Evolutionary conservation across 2,329 filamentous ascomycete species (phyloP).

Genomic region (Neofusicoccum sp.): DNA sequence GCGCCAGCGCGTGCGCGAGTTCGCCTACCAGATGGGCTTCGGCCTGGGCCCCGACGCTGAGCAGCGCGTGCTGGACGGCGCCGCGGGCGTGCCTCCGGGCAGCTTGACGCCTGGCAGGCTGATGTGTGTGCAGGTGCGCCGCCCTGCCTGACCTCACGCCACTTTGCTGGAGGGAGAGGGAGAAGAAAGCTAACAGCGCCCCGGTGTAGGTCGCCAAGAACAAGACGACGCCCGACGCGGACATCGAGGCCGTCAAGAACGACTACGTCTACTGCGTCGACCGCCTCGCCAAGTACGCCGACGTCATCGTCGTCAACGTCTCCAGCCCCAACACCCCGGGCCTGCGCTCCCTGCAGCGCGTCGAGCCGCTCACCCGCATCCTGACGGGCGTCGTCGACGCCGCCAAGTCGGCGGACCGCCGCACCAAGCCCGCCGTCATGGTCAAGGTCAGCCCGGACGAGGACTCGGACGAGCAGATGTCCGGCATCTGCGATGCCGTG

Average conservation of each 20-base stretch:
- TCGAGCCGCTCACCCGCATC: slow-evolving; percentile 79
- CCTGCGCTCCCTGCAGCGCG: slow-evolving; percentile 81
- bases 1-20: slow-evolving; percentile 75
- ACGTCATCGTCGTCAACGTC: slow-evolving; percentile 97
- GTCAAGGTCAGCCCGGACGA: slow-evolving; percentile 98
- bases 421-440: slow-evolving; percentile 81
- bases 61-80: slow-evolving; percentile 73
- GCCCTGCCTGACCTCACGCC: slow-evolving; percentile 11
- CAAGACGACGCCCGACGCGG: slow-evolving; percentile 82
- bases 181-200: slow-evolving; percentile 3
- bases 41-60: slow-evolving; percentile 66
- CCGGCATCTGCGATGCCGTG: slow-evolving; percentile 85
- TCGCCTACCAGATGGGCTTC: slow-evolving; percentile 71
- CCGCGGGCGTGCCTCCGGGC: slow-evolving; percentile 77
- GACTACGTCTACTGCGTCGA: slow-evolving; percentile 90
- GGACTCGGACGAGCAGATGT: slow-evolving; percentile 79
- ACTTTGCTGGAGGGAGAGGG: not conserved
- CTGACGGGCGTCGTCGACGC: slow-evolving; percentile 81
- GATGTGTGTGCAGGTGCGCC: slow-evolving; percentile 71
- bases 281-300: slow-evolving; percentile 81
- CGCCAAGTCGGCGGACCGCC: slow-evolving; percentile 68
- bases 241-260: slow-evolving; percentile 77
- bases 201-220: slow-evolving; percentile 76
- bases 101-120: slow-evolving; percentile 74
- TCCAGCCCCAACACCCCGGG: slow-evolving; percentile 96